These are phyloP conservation scores for Cordyceps farinosa DNA, from an alignment of 2,329 filamentous ascomycete genomes.

Conservation along the genomic window DNA sequence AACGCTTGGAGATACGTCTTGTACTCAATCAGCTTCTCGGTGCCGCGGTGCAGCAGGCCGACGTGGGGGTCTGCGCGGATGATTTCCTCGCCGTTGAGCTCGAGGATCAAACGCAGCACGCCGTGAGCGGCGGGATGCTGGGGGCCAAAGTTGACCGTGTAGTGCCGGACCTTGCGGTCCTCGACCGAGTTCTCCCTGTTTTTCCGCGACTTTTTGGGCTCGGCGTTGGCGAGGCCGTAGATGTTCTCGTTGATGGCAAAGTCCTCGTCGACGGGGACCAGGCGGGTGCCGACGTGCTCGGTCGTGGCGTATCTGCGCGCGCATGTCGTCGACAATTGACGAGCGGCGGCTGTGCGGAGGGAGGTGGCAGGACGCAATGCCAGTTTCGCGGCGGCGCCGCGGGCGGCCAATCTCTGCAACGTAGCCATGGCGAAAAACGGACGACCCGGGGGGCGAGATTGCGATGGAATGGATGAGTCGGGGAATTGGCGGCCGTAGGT, in stretches of 20 bases:
- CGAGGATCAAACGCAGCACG: slow-evolving; percentile 93
- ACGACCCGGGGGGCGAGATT: slow-evolving; percentile 26
- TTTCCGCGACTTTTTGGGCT: slow-evolving; percentile 43
- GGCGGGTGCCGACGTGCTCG: slow-evolving; percentile 49
- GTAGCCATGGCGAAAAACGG: slow-evolving; percentile 59
- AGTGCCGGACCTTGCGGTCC: slow-evolving; percentile 89
- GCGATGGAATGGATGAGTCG: slow-evolving; percentile 21
- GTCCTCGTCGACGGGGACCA: slow-evolving; percentile 62
- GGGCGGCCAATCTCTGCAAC: slow-evolving; percentile 69
- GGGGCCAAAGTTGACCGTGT: slow-evolving; percentile 98
- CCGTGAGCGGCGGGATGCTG: slow-evolving; percentile 98
- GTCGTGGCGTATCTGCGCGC: slow-evolving; percentile 61
- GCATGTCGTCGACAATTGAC: slow-evolving; percentile 64
- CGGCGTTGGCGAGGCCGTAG: slow-evolving; percentile 44
- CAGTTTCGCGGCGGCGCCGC: slow-evolving; percentile 62
- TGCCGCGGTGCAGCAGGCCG: slow-evolving; percentile 90
- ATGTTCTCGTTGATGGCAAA: slow-evolving; percentile 54
- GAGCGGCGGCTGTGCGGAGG: slow-evolving; percentile 38
- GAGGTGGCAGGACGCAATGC: slow-evolving; percentile 46
- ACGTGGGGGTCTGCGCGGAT: slow-evolving; percentile 95
- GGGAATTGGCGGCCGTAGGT: background rate
- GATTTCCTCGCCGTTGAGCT: slow-evolving; percentile 97
- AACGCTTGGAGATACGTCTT: slow-evolving; percentile 98
- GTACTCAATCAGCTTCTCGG: slow-evolving; percentile 99
- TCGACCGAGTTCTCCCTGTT: slow-evolving; percentile 46